Evolutionary conservation across 169 alveolate species (phyloP), one percentile per base, ranked within the genome.

Genomic region (Plasmodium vivax): DNA sequence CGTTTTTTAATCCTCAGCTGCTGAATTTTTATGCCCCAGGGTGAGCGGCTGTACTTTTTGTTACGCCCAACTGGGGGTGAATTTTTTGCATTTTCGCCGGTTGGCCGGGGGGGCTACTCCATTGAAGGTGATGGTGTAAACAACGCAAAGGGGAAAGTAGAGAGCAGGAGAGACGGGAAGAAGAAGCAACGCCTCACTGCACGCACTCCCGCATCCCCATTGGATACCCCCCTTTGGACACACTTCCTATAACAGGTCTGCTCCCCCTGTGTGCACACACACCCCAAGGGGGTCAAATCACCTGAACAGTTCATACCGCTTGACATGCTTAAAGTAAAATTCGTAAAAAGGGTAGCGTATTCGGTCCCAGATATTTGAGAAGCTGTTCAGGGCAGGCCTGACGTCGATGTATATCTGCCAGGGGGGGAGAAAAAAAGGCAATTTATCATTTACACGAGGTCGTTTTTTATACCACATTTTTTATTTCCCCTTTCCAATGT

Each of bases 341-440:
- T 88, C 94, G 43, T 88, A 88, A 80, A 88, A 88, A n/a, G 94
- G 94, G 77, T 88, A 88, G 30, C 94, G 94, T 19, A 96, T 62
- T 72, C 95, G 72, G 32, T 97, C 98, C 92, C 84, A 92, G 30
- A 97, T 47, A 51, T 95, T 95, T 41, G 95, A 92, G 38, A 93
- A 92, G 51, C 95, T 95, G 83, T 96, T 96, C 73, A 97, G 79
- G 23, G 98, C 98, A 0, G 98, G 98, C 23, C 98, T 82, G 1
- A 96, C 96, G 54, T 96, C 98, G 62, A 96, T 91, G 62, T 93
- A 94, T n/a, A 96, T 96, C 88, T 96, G 94, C 38, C 51, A 72
- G 41, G 23, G 47, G 36, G 5, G 75, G 3, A 32, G 68, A 47
- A 54, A 27, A 51, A 77, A 27, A 32, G 23, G 2, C 47, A 36